Percentiles rank a stretch among this genome's conserved stretches.
These are phyloP conservation scores for Dictyostelium firmibasis DNA, from an alignment of 78 protist species.

Conservation along the genomic window DNA sequence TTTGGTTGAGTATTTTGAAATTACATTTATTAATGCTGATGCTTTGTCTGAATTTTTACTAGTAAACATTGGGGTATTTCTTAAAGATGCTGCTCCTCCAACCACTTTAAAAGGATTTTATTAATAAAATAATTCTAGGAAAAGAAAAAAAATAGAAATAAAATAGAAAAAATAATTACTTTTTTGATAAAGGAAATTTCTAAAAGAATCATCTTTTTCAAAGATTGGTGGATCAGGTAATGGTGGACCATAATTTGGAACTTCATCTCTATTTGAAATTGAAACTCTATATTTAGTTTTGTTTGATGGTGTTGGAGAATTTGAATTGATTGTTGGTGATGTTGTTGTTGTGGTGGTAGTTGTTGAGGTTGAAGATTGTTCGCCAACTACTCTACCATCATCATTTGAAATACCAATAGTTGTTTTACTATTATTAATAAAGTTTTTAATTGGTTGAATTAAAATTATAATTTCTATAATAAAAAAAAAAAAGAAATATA, in stretches of 20 bases:
- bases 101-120: constrained; percentile 8
- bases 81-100: constrained; percentile 46
- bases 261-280: constrained; percentile 53
- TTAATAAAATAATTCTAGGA: not conserved
- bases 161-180: not conserved
- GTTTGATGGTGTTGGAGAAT: not conserved
- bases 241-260: constrained; percentile 70
- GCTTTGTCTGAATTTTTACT: constrained; percentile 43
- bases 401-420: constrained; percentile 14
- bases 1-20: constrained; percentile 23
- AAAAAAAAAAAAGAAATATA: too few relatives aligned
- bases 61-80: constrained; percentile 52
- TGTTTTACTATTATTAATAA: not conserved
- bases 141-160: not conserved
- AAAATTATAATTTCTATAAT: constrained; percentile 57
- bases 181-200: constrained; percentile 65
- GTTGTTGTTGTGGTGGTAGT: not conserved
- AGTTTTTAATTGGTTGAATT: constrained; percentile 36
- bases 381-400: not conserved
- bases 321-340: not conserved
- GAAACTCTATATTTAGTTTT: constrained; percentile 45
- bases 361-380: not conserved
- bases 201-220: constrained; percentile 55
- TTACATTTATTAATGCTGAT: constrained; percentile 36
- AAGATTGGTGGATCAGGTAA: constrained; percentile 73